Base-by-base conservation (phyloP, 148 eudicot genomes). In the Silene latifolia region DNA sequence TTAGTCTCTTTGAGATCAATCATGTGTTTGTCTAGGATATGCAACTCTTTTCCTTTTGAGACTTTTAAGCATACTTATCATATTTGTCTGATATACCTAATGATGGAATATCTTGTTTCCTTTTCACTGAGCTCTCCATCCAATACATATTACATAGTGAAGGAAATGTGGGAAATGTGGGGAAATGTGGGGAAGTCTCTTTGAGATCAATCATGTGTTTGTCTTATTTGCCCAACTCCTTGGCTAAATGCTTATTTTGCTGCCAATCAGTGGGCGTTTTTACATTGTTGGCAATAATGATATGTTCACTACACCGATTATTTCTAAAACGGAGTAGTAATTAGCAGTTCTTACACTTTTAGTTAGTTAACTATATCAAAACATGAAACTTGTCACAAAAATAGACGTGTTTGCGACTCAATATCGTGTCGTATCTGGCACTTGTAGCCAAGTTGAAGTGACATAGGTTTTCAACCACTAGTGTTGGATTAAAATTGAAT, bases 401-500 rank as follows among this genome's bases (percentile, higher is more conserved):
- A 14, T 51, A 51, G 18, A 13, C 5, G 56, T 12, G 56, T 51
- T 51, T 51, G 56, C 4, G 8, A 51, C 56, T 51, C 56, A 51
- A 51, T 15, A 51, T 51, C 18, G 17, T 51, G 5, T 51, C 14
- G 4, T 18, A 51, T 51, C 17, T 12, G 56, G 14, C 56, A 12
- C 9, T 51, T 51, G 15, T 18, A 51, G 56, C 56, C 17, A 15
- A 51, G 56, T 14, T 51, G 56, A 51, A 51, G 17, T 51, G 17
- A 51, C 56, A 51, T 51, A 51, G 1, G 10, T 13, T 51, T 29
- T 12, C 18, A 71, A 25, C 15, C n/a, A 47, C 29, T 53, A 46
- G 72, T 44, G 4, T 23, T 66, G 51, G 77, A 48, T 47, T 32
- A 47, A 72, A 39, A 27, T 59, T 83, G 53, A 42, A 24, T 21